Conservation (phyloP, 768 basidiomycete species). For the Tubosaeta sp. region DNA sequence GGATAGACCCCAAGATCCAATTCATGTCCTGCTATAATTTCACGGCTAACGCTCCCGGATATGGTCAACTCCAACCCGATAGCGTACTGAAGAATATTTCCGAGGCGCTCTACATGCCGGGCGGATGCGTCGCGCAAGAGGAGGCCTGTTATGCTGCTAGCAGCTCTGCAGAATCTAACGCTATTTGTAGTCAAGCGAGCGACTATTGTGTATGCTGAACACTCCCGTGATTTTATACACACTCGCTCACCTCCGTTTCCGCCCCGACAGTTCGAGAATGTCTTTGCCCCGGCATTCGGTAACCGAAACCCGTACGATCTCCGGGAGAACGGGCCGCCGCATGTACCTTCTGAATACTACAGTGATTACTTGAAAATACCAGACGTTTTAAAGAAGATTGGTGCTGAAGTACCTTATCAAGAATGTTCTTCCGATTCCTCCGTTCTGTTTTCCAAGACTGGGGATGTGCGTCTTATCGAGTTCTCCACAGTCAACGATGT, state of each 20-base stretch:
- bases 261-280: conserved; percentile 36
- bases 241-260: neutral
- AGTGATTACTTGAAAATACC: conserved; percentile 40
- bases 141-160: conserved; percentile 56
- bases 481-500: neutral
- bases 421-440: conserved; percentile 45
- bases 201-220: conserved; percentile 49
- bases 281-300: conserved; percentile 50
- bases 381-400: conserved; percentile 41
- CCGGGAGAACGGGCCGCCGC: conserved; percentile 47
- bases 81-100: conserved; percentile 45
- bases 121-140: conserved; percentile 55
- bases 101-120: conserved; percentile 40
- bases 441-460: conserved; percentile 43
- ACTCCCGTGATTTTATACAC: neutral
- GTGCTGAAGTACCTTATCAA: conserved; percentile 45
- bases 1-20: conserved; percentile 64
- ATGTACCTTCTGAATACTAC: conserved; percentile 58
- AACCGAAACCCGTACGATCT: conserved; percentile 54
- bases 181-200: conserved; percentile 48
- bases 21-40: conserved; percentile 58
- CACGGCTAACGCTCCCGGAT: conserved; percentile 59
- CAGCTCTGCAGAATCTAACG: conserved; percentile 39
- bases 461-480: conserved; percentile 42
- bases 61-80: conserved; percentile 55